These are phyloP conservation scores for Pelargonium myrrhifolium DNA, from an alignment of 441 rosid species.

Conservation along the genomic window DNA sequence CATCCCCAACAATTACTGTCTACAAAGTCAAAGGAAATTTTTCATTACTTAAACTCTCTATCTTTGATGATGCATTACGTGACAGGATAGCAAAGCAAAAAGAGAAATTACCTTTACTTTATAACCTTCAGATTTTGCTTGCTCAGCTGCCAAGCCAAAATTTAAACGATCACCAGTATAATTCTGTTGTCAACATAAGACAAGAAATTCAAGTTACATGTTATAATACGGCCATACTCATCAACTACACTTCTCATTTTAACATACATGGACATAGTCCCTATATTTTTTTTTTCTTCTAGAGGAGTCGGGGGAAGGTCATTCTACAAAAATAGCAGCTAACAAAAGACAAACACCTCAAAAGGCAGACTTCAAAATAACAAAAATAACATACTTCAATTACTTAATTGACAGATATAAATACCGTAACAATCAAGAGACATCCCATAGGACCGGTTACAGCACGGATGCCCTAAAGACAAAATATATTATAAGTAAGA, in stretches of 20 bases:
- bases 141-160: slow-evolving; percentile 99
- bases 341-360: neutral
- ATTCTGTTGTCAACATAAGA: slow-evolving; percentile 35
- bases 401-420: slow-evolving; percentile 14
- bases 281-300: neutral
- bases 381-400: neutral
- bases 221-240: neutral
- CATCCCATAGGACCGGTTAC: slow-evolving; percentile 97
- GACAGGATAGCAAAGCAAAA: slow-evolving; percentile 4
- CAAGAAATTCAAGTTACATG: neutral
- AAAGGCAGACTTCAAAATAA: neutral
- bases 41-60: slow-evolving; percentile 12
- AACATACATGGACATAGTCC: neutral
- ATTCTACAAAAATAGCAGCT: neutral
- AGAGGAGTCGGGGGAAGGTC: neutral
- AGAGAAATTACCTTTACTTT: slow-evolving; percentile 65
- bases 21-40: slow-evolving; percentile 27
- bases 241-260: neutral
- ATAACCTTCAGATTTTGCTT: slow-evolving; percentile 96
- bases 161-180: slow-evolving; percentile 93
- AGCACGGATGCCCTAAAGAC: slow-evolving; percentile 85
- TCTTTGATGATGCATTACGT: neutral
- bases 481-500: slow-evolving; percentile 7
- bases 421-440: slow-evolving; percentile 84
- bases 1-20: slow-evolving; percentile 96